Base-by-base conservation (phyloP, 2,329 filamentous ascomycete genomes). In the Cordyceps javanica region DNA sequence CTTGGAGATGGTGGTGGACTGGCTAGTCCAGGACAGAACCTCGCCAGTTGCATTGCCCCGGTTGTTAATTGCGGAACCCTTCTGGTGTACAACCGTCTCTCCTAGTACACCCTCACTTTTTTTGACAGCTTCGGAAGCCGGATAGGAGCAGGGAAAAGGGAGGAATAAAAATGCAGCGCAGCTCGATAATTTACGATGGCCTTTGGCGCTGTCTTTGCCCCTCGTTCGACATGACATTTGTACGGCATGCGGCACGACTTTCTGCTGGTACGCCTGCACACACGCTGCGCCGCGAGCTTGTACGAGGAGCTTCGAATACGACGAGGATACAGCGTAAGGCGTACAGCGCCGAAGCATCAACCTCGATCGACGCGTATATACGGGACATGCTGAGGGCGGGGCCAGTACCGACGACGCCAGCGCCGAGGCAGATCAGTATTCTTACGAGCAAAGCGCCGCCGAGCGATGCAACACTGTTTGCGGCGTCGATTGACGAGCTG, bases 191-290 rank as follows among this genome's bases (percentile, higher is more conserved):
- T 2, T 66, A 77, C 36, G 84, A 88, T 68, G 82, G 83, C 60
- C 75, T 88, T 46, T 86, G 83, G 82, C 80, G 81, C 66, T 86
- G 80, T 65, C 72, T 88, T 16, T 87, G 82, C 65, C 84, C 84
- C 13, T 78, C 77, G 9, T 73, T 82, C 58, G 78, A 82, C 63
- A 62, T 70, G 7, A 58, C 64, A 5, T 65, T 56, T 11, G 36
- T 36, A 13, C 32, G 21, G 25, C 34, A 49, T n/a, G 44, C 70
- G 68, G 69, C 4, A 72, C 64, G 53, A 65, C 72, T 16, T 59
- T 72, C 58, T 61, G 60, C 61, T 56, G 65, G 53, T 60, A 60
- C 30, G 52, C 58, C 39, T 49, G 50, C 23, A 13, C 59, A 56
- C 41, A 44, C 59, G 54, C 44, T 48, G 28, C 26, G 45, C 9